phyloP scores from a whole-genome alignment of 2,329 filamentous ascomycete genomes.

The Talaromyces sp. region DNA sequence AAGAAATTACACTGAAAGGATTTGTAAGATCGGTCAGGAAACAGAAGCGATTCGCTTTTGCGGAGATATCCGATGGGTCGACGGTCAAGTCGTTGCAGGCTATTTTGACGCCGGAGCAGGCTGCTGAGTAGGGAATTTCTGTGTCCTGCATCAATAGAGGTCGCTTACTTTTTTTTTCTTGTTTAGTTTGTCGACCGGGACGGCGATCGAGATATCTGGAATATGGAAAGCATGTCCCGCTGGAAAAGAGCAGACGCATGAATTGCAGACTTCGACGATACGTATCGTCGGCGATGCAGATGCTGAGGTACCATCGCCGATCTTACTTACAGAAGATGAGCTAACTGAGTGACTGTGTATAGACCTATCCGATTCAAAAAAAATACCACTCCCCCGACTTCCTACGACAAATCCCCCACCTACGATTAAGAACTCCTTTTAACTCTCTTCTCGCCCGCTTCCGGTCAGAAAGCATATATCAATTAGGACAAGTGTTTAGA shows the following conservation, averaged over 20 bases:
- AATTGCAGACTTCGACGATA: conserved; percentile 70
- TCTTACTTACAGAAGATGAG: not conserved
- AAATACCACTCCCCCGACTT: conserved; percentile 91
- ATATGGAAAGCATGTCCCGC: conserved; percentile 68
- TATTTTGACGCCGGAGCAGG: conserved; percentile 67
- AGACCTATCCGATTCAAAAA: conserved; percentile 93
- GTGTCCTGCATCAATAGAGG: not conserved
- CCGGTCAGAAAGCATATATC: conserved; percentile 72
- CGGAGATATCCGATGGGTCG: conserved; percentile 82
- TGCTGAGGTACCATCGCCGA: conserved; percentile 59
- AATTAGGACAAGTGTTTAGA: conserved; percentile 72
- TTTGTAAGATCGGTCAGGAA: conserved; percentile 80
- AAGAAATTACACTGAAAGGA: conserved; percentile 62
- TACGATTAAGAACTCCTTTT: conserved; percentile 75
- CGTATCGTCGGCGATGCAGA: conserved; percentile 73
- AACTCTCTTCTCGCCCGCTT: conserved; percentile 78
- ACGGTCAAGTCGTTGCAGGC: conserved; percentile 75
- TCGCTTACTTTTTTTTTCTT: conserved; percentile 35
- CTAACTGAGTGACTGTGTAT: conserved; percentile 19
- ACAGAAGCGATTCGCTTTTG: conserved; percentile 80
- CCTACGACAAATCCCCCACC: conserved; percentile 80
- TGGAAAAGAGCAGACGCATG: conserved; percentile 67
- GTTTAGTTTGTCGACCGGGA: conserved; percentile 71
- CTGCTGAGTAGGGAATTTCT: conserved; percentile 58
- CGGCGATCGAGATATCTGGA: conserved; percentile 73